Conservation (phyloP, 305 asterid species). For the Euphrasia arctica region DNA sequence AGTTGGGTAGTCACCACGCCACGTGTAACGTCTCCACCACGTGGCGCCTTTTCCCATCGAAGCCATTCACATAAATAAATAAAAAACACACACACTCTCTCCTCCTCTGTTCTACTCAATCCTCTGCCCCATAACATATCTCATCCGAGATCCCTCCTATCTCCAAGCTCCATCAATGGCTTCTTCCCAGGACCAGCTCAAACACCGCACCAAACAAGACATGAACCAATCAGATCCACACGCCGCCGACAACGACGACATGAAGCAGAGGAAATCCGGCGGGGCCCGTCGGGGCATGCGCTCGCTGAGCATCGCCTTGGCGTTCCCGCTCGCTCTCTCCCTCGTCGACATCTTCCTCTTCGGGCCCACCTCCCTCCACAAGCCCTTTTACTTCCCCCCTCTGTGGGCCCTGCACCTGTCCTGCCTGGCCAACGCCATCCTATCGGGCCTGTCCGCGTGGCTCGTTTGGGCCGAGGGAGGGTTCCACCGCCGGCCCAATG, state of each 20-base stretch:
- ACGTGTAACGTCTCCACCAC: conserved; percentile 38
- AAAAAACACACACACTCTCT: too few species aligned
- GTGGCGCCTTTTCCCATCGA: conserved; percentile 27
- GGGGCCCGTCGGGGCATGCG: conserved; percentile 56
- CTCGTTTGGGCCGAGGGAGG: conserved; percentile 98
- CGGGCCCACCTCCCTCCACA: conserved; percentile 50
- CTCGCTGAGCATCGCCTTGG: conserved; percentile 60
- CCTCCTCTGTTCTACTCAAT: conserved; percentile 30
- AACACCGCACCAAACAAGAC: conserved; percentile 42
- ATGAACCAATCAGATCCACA: conserved; percentile 1
- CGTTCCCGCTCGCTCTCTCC: conserved; percentile 56
- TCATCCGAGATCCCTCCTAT: not conserved
- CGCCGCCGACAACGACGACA: conserved; percentile 11
- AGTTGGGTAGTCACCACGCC: conserved; percentile 11
- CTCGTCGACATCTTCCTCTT: conserved; percentile 53
- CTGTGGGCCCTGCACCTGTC: conserved; percentile 81
- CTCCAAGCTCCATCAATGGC: conserved; percentile 34
- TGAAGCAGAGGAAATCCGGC: conserved; percentile 33
- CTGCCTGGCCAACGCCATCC: conserved; percentile 40
- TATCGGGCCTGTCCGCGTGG: conserved; percentile 86
- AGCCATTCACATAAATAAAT: conserved; percentile 4
- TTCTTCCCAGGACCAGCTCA: conserved; percentile 44
- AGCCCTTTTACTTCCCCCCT: conserved; percentile 77
- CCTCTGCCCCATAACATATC: not conserved
- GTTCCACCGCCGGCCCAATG: conserved; percentile 66